Base-by-base conservation (phyloP, 805 yeast genomes). In the Lachancea cidri region DNA sequence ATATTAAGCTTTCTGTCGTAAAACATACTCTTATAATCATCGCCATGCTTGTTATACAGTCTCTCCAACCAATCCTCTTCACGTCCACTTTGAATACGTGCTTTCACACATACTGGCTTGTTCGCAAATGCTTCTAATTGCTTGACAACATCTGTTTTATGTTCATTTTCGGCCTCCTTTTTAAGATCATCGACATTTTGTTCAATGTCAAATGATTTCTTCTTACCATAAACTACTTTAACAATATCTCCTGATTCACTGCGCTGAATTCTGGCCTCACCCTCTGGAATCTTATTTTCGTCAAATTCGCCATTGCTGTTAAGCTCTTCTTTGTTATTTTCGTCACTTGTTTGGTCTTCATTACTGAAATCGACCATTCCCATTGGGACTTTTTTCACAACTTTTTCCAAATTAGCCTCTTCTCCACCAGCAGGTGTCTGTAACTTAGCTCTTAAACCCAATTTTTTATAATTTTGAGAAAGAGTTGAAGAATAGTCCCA, bases 401-500 rank as follows among this genome's bases (percentile, higher is more conserved):
- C 52, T 54, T 66, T 46, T 56, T 65, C 59, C n/a, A 78, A 62
- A 31, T 72, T 68, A 42, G 74, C 38, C 55, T 86, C 95, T n/a
- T 64, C 66, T 36, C 97, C 97, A 45, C 97, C 98, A 1, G 95
- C 79, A 1, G 78, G 70, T 14, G 64, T 67, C 18, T 83, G 83
- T 29, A 89, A 63, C 50, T 79, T 77, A 8, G 84, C 72, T 29
- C 78, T 70, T 39, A 93, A 69, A 3, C 98, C 98, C 20, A 93
- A 66, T 48, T 71, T 77, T 53, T 81, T 81, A 66, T 93, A 91
- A 62, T 93, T 93, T 60, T 93, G 98, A 39, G 79, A 73, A 45
- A 89, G 67, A 0, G 98, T 89, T 42, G 82, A 70, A 9, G 76
- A 74, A 44, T 79, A 75, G 64, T 93, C 96, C 98, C 98, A 93